Conservation (phyloP, 805 yeast genomes). For the Candida verbasci region DNA sequence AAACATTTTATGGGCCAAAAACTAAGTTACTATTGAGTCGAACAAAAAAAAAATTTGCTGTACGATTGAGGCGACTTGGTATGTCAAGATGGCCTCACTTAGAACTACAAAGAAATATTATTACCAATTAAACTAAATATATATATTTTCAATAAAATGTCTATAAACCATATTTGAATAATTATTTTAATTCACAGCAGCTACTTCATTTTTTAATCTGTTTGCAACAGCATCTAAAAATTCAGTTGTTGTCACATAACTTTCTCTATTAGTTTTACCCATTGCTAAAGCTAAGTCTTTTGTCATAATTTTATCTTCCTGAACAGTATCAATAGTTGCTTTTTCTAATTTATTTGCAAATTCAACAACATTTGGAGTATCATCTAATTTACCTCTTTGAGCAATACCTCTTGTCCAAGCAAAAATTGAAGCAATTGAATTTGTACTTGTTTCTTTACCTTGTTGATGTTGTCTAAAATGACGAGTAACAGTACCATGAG, state of each 20-base stretch:
- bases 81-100: no score
- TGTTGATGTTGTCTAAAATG: conserved; percentile 78
- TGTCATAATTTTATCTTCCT: conserved; percentile 73
- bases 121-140: no score
- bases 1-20: no score
- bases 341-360: conserved; percentile 64
- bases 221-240: conserved; percentile 74
- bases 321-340: conserved; percentile 70
- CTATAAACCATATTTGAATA: no score
- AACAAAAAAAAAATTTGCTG: background rate
- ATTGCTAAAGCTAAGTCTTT: conserved; percentile 75
- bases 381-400: conserved; percentile 75
- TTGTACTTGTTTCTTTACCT: conserved; percentile 80
- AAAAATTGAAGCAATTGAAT: conserved; percentile 79
- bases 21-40: no score
- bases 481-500: conserved; percentile 86
- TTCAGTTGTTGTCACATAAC: conserved; percentile 70
- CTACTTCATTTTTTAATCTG: conserved; percentile 36
- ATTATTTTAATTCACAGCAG: no score
- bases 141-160: no score
- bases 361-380: conserved; percentile 63
- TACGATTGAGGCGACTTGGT: no score
- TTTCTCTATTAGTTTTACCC: conserved; percentile 55
- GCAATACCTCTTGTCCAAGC: conserved; percentile 85
- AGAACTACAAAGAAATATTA: no score